A percentile compares a stretch with the other conserved stretches of the same genome.
Evolutionary conservation across 257 asterid species (phyloP).

Genomic region (Eucommia ulmoides): DNA sequence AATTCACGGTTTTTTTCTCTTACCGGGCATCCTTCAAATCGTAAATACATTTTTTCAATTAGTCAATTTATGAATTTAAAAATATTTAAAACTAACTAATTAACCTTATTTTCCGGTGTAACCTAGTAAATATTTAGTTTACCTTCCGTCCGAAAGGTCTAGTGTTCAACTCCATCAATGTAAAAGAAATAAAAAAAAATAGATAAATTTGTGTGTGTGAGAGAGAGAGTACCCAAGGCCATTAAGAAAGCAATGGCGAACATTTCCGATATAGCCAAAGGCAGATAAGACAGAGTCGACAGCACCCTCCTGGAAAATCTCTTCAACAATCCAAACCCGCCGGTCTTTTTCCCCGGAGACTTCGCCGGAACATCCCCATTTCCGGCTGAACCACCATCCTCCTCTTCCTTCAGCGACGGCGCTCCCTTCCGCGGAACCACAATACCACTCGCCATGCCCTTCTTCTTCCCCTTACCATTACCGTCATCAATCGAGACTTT

Average conservation of each 20-base stretch:
- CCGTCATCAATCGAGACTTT: conserved; percentile 24
- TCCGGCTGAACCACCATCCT: conserved; percentile 12
- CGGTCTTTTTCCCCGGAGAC: conserved; percentile 21
- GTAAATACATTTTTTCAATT: not conserved
- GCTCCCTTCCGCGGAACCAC: conserved; percentile 64
- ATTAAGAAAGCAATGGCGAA: conserved; percentile 60
- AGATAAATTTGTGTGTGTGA: not conserved
- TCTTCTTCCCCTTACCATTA: conserved; percentile 12
- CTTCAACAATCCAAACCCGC: conserved; percentile 21
- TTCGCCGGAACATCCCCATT: conserved; percentile 9
- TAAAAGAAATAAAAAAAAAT: not conserved
- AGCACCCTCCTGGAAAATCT: conserved; percentile 37
- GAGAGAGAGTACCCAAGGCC: conserved; percentile 55
- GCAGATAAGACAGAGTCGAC: conserved; percentile 56
- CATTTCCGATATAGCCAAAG: conserved; percentile 80
- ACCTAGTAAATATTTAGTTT: no score
- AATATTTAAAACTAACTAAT: not conserved
- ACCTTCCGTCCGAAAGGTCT: no score
- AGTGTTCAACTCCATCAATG: no score
- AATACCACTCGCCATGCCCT: conserved; percentile 18
- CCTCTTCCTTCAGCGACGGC: conserved; percentile 33
- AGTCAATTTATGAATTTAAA: not conserved
- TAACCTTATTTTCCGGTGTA: not conserved
- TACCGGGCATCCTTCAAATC: no score
- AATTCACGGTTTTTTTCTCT: no score